Evolutionary conservation across 441 rosid species (phyloP), one percentile per base, ranked within the genome.

Genomic region (Capsella rubella): DNA sequence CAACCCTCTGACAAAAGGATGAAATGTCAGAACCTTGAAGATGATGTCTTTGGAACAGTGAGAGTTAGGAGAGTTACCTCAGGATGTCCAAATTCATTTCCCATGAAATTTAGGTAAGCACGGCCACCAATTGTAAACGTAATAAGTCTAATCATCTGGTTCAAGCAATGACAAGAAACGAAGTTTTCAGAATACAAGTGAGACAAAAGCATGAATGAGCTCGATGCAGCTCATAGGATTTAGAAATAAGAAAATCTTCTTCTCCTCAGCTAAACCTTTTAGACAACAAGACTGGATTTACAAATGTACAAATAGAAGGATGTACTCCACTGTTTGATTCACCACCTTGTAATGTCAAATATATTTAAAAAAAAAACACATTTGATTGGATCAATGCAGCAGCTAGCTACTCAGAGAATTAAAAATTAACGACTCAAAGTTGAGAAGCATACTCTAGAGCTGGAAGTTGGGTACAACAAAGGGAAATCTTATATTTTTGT

Each of bases 11-110:
- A 70, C 21, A 81, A 56, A 74, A 8, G 47, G 53, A 56, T 67
- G 73, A 62, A 77, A 62, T 47, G 74, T 77, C 78, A 82, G 74
- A 64, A 67, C 66, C 35, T 67, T 69, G 79, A 69, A 53, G 62
- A 78, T 61, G 51, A 57, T 65, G 39, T 34, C n/a, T 55, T 76
- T 16, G 64, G 64, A 68, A 62, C 27, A 53, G 40, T 47, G 56
- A 77, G 60, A 52, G 42, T 69, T 34, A 16, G 75, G 49, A 57
- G 77, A 77, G 49, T 81, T 76, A 92, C 99, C 86, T 83, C 81
- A 34, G 99, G 96, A 84, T 95, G 99, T 79, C 95, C 99, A 84
- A 95, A 95, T 85, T 95, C 99, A 68, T 95, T 92, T 75, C 99
- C 99, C 92, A 92, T 92, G 84, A 95, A 95, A 79, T 87, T 95